Conservation (phyloP, 352 stramenopile genomes). For the Pythium oligandrum region DNA sequence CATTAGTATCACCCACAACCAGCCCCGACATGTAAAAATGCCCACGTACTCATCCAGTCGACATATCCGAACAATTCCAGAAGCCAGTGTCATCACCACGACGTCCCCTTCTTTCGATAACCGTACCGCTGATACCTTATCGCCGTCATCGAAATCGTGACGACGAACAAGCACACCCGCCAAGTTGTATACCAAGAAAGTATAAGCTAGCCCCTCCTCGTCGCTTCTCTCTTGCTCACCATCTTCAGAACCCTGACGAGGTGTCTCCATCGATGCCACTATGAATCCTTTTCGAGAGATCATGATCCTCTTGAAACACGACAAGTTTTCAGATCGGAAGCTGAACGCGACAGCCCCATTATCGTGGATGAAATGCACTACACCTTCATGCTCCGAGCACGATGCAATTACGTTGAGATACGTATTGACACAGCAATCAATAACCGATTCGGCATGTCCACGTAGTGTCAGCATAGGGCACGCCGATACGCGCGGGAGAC, state of each 20-base stretch:
- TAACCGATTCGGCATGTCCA: slow-evolving; percentile 41
- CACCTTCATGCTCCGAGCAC: slow-evolving; percentile 38
- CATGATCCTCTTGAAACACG: slow-evolving; percentile 3
- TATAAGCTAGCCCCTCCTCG: slow-evolving; percentile 8
- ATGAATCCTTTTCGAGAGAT: slow-evolving; percentile 62
- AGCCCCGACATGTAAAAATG: not conserved
- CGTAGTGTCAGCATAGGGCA: slow-evolving; percentile 59
- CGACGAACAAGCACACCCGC: slow-evolving; percentile 48
- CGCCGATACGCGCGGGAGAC: slow-evolving; percentile 60
- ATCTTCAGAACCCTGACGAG: no score
- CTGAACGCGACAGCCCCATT: slow-evolving; percentile 68
- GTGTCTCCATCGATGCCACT: slow-evolving; percentile 17
- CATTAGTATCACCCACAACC: slow-evolving; percentile 2
- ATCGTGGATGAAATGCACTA: slow-evolving; percentile 74
- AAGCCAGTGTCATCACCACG: slow-evolving; percentile 55
- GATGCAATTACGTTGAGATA: slow-evolving; percentile 63
- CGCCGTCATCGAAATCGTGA: slow-evolving; percentile 30
- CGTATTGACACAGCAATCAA: slow-evolving; percentile 63
- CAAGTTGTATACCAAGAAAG: slow-evolving; percentile 63
- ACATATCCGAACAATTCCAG: slow-evolving; percentile 51
- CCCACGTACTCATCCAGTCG: slow-evolving; percentile 75
- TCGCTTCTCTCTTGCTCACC: slow-evolving; percentile 1
- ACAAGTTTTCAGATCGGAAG: slow-evolving; percentile 6
- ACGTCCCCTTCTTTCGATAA: slow-evolving; percentile 69
- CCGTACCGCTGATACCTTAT: slow-evolving; percentile 43